Evolutionary conservation across 176 grass and related monocot genomes (phyloP).

Genomic region (Echinochloa phyllopogon): DNA sequence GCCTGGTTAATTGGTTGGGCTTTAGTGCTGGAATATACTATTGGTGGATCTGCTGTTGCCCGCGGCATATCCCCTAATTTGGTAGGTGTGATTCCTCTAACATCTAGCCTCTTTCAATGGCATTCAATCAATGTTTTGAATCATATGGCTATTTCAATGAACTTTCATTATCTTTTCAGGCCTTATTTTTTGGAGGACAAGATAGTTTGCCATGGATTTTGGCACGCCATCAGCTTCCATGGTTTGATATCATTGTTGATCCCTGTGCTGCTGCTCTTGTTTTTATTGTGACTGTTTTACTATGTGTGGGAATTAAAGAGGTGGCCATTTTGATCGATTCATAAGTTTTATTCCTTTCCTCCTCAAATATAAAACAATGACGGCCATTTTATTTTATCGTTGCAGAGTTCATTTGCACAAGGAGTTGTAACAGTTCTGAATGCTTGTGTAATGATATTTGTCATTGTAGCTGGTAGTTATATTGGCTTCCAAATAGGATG

Average conservation of each 20-base stretch:
- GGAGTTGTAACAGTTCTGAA: constrained; percentile 75
- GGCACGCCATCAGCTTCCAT: constrained; percentile 78
- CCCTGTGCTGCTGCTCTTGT: constrained; percentile 85
- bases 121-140: constrained; percentile 33
- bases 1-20: constrained; percentile 99
- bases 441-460: constrained; percentile 95
- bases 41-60: constrained; percentile 96
- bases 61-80: constrained; percentile 97
- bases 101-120: constrained; percentile 15
- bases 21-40: constrained; percentile 91
- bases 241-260: constrained; percentile 80
- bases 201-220: constrained; percentile 85
- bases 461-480: constrained; percentile 85
- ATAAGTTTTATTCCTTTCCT: constrained; percentile 16
- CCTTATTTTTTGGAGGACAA: constrained; percentile 90
- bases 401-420: constrained; percentile 91
- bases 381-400: constrained; percentile 43
- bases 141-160: constrained; percentile 23
- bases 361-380: background rate
- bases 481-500: constrained; percentile 93
- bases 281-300: constrained; percentile 64
- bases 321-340: constrained; percentile 46
- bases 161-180: constrained; percentile 54
- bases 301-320: constrained; percentile 95
- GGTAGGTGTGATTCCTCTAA: constrained; percentile 55